phyloP scores from a whole-genome alignment of 495 filamentous ascomycete species.

The Hyphodiscus hymeniophilus region DNA sequence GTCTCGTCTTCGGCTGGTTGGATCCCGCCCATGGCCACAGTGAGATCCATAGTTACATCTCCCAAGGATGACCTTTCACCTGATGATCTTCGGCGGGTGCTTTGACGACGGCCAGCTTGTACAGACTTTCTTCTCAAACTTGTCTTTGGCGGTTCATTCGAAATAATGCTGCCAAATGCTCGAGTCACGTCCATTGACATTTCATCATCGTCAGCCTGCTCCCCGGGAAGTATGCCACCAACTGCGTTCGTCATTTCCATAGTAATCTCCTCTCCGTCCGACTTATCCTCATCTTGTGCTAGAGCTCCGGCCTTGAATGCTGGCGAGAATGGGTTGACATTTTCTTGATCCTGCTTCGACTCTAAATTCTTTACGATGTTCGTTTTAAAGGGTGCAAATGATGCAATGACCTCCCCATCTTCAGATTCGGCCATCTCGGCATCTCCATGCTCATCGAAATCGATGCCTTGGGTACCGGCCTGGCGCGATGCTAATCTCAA shows the following conservation, averaged over 20 bases:
- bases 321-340: slow-evolving; percentile 43
- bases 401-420: slow-evolving; percentile 70
- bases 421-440: slow-evolving; percentile 49
- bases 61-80: slow-evolving; percentile 28
- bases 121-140: slow-evolving; percentile 12
- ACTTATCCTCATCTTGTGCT: slow-evolving; percentile 27
- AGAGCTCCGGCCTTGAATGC: slow-evolving; percentile 17
- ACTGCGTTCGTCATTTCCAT: slow-evolving; percentile 82
- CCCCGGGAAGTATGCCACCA: slow-evolving; percentile 65
- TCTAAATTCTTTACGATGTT: slow-evolving; percentile 17
- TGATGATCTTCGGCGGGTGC: slow-evolving; percentile 20
- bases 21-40: slow-evolving; percentile 60
- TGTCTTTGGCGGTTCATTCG: slow-evolving; percentile 17
- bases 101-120: slow-evolving; percentile 19
- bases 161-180: slow-evolving; percentile 70
- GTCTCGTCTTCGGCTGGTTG: slow-evolving; percentile 24
- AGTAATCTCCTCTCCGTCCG: slow-evolving; percentile 48
- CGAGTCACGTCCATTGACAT: slow-evolving; percentile 82
- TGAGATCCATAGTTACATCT: slow-evolving; percentile 74
- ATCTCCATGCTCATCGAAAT: slow-evolving; percentile 45
- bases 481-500: slow-evolving; percentile 66
- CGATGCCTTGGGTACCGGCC: slow-evolving; percentile 58
- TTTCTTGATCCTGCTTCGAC: slow-evolving; percentile 50
- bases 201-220: slow-evolving; percentile 31
- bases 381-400: slow-evolving; percentile 63